A percentile compares a stretch with the other conserved stretches of the same genome.
phyloP scores from a whole-genome alignment of 331 rosid genomes.

The Telfairia occidentalis region DNA sequence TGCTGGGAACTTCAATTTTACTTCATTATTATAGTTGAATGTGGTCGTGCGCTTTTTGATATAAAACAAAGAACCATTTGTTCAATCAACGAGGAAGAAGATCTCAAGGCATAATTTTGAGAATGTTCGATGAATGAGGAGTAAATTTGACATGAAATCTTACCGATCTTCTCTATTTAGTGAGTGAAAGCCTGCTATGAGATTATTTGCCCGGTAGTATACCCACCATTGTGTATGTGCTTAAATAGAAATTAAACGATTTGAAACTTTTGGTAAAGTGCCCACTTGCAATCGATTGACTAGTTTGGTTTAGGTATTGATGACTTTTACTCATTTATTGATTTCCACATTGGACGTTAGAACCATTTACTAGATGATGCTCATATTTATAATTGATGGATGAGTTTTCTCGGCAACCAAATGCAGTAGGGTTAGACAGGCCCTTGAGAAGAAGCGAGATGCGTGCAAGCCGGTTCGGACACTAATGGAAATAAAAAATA shows the following conservation, averaged over 20 bases:
- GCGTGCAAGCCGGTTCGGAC: no score
- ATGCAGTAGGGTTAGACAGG: no score
- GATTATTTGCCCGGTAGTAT: neutral
- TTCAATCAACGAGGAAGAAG: neutral
- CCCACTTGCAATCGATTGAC: neutral
- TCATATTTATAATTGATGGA: no score
- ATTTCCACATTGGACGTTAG: neutral
- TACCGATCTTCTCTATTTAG: neutral
- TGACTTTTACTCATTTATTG: neutral
- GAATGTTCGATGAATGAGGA: neutral
- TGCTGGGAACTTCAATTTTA: neutral
- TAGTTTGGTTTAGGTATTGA: neutral
- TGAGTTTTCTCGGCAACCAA: no score
- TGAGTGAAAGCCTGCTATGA: neutral
- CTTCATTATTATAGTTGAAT: neutral
- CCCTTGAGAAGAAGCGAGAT: no score
- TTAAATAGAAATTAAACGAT: neutral
- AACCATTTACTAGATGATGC: neutral
- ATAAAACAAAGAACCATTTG: neutral
- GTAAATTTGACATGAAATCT: neutral
- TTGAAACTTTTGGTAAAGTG: neutral
- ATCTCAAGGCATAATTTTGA: neutral
- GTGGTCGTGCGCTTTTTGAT: neutral
- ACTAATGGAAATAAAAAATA: no score
- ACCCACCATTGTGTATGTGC: neutral